Evolutionary conservation across 1,139 yeast genomes (phyloP).

Genomic region (Taiozyma sp.): DNA sequence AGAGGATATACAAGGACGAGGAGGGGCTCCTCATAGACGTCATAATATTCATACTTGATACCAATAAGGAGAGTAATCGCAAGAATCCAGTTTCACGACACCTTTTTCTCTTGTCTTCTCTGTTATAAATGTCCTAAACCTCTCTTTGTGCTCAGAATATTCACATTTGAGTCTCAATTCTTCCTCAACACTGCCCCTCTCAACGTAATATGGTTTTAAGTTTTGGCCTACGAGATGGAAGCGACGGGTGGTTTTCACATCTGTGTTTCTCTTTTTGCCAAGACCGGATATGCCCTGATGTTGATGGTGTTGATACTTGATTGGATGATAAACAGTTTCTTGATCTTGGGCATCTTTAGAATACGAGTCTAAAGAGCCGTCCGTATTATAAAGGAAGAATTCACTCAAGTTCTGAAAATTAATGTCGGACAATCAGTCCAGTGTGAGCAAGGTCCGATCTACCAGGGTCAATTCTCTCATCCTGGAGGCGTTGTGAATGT

Average conservation of each 20-base stretch:
- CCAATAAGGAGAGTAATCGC: neutral
- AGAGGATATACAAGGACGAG: no score
- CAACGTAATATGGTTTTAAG: no score
- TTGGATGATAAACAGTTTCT: neutral
- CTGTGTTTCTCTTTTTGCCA: neutral
- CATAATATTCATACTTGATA: no score
- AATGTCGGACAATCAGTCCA: neutral
- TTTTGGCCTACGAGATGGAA: neutral
- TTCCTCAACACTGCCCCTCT: no score
- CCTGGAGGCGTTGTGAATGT: neutral
- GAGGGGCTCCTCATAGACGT: no score
- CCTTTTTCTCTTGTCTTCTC: neutral
- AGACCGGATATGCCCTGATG: neutral
- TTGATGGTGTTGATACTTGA: neutral
- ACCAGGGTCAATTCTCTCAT: neutral
- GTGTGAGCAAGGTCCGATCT: neutral
- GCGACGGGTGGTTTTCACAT: neutral
- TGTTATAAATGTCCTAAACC: neutral
- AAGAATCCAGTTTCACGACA: neutral
- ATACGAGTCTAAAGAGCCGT: neutral
- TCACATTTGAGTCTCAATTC: neutral
- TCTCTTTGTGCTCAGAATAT: neutral
- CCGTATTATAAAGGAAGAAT: neutral
- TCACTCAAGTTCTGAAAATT: neutral
- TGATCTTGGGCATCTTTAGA: neutral